Base-by-base conservation (phyloP, 352 stramenopile genomes). In the Pythium volutum region DNA sequence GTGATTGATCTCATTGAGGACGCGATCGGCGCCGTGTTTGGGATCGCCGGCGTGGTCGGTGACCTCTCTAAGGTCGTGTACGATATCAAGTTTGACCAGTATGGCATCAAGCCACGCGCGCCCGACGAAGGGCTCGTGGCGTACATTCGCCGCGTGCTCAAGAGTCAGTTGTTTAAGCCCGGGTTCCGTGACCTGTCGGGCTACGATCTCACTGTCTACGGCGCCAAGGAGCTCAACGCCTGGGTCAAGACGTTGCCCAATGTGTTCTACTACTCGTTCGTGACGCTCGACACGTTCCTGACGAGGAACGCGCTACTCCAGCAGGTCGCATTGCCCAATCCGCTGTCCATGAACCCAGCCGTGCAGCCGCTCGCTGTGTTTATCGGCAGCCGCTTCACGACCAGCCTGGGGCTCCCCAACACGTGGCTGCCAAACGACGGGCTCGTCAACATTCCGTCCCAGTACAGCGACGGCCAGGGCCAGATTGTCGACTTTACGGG, bases 181-280 rank as follows among this genome's bases (percentile, higher is more conserved):
- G 71, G 76, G 10, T 79, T 66, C 50, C 69, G 71, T 26, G 74
- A 85, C 46, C 76, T 74, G 16, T 71, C 59, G 5, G 64, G 70
- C 31, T 81, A 59, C 56, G 70, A 65, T 27, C 45, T 85, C 29
- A 67, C 74, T 4, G 64, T 66, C 2, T 33, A 52, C 0, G 76
- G 76, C 0, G 71, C 76, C 0, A 66, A 63, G 38, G 69, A 70
- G 25, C 64, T 81, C 23, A 81, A 69, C 54, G 64, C 41, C 23
- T 85, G 76, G 76, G 73, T 82, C 45, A 62, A 69, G 46, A 86
- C 74, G 15, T 57, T 81, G 42, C 56, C 59, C 11, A 73, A 75
- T 27, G 59, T 86, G 1, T 84, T 76, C 63, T 83, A 87, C 71
- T 84, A 75, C 67, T 76, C 66, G 33, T 81, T 73, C 45, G 69